These are phyloP conservation scores for Calonectria montana DNA, from an alignment of 2,329 filamentous ascomycete genomes.

Conservation along the genomic window DNA sequence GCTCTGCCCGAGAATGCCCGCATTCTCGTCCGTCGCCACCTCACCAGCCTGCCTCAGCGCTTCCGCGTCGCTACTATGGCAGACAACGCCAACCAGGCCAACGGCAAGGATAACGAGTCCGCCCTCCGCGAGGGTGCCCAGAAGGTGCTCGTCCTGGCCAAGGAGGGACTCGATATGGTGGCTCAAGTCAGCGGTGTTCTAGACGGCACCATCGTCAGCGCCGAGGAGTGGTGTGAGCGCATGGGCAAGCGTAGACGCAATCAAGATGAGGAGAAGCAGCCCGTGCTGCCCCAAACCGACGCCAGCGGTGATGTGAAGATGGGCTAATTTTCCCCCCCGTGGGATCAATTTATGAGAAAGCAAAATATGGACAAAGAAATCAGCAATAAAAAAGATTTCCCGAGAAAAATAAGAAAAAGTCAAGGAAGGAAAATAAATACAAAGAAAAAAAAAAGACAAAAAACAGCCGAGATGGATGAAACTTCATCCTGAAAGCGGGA, in stretches of 20 bases:
- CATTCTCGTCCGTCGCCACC: slow-evolving; percentile 82
- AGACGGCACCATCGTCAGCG: slow-evolving; percentile 88
- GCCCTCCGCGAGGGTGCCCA: slow-evolving; percentile 70
- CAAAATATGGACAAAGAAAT: not conserved
- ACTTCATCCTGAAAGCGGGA: not conserved
- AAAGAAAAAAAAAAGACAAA: not conserved
- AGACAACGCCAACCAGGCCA: slow-evolving; percentile 42
- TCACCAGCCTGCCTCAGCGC: slow-evolving; percentile 85
- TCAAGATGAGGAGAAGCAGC: slow-evolving; percentile 43
- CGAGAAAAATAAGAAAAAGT: not conserved
- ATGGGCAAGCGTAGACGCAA: slow-evolving; percentile 63
- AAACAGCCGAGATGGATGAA: not conserved
- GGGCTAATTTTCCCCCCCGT: slow-evolving; percentile 28
- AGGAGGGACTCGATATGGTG: slow-evolving; percentile 95
- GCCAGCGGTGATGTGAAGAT: slow-evolving; percentile 45
- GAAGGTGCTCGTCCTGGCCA: slow-evolving; percentile 85
- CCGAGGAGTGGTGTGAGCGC: slow-evolving; percentile 90
- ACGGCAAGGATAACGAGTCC: slow-evolving; percentile 50
- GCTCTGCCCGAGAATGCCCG: slow-evolving; percentile 90
- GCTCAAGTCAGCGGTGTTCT: slow-evolving; percentile 88
- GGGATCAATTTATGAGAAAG: not conserved
- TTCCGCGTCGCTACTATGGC: slow-evolving; percentile 78
- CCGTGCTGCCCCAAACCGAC: slow-evolving; percentile 40
- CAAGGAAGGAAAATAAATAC: not conserved
- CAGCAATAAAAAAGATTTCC: slow-evolving; percentile 1